Evolutionary conservation across 2,329 filamentous ascomycete genomes (phyloP), one percentile per base, ranked within the genome.

Genomic region (Blumeria hordei): DNA sequence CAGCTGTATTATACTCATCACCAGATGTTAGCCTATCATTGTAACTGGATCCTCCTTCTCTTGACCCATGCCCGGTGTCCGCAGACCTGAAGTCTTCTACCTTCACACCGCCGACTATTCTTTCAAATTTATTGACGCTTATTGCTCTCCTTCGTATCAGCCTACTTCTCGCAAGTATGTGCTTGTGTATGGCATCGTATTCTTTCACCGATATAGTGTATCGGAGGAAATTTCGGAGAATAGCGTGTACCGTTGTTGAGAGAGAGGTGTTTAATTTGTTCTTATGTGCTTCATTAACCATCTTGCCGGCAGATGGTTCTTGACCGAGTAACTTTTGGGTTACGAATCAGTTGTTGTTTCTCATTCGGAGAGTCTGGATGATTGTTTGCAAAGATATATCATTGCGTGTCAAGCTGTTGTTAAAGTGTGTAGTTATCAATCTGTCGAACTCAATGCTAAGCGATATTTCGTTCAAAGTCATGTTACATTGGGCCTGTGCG

Each of bases 191-290:
- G 0, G 82, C 71, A 60, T 85, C 81, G 68, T 95, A 95, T 67
- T 95, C 88, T 67, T 82, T 80, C 44, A 86, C 80, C 6, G 80
- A 83, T 65, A 88, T 87, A 56, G 85, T 92, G 69, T 94, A 88
- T 60, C 88, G 82, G 57, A 95, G 74, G 45, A 86, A 81, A 67
- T 92, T 93, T 67, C 85, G 85, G 56, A 93, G 74, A 59, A 93
- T 74, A 5, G 85, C 83, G 60, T 90, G 83, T 57, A 68, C 66
- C 39, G 67, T 66, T 36, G 60, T 61, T 57, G 63, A 64, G 9
- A 64, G 63, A 3, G 63, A 63, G 45, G 63, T n/a, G 8, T 50
- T 50, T 21, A n/a, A 18, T 12, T 11, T 12, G 6, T 18, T 6
- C 16, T 50, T 50, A 12, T 50, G 18, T 2, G 28, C 10, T 12